Evolutionary conservation across 345 rosid genomes (phyloP).

Genomic region (Odontarrhena argentea): DNA sequence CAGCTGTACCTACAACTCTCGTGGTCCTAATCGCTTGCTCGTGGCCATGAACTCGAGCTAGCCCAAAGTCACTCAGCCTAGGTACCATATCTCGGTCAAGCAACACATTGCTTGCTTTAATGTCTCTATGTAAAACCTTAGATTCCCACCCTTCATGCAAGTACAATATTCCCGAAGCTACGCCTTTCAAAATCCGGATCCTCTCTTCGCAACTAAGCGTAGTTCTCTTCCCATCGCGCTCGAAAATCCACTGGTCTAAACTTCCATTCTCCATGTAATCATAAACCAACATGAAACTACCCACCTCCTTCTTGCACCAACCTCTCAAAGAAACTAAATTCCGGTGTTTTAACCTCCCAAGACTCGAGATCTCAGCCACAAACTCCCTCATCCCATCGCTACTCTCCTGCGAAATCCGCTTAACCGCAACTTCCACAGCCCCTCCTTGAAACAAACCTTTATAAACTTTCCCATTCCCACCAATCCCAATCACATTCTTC

Average conservation of each 20-base stretch:
- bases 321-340: constrained; percentile 71
- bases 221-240: constrained; percentile 41
- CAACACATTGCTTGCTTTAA: constrained; percentile 81
- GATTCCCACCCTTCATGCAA: constrained; percentile 82
- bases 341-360: constrained; percentile 72
- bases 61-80: constrained; percentile 71
- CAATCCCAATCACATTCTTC: constrained; percentile 66
- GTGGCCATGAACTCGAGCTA: constrained; percentile 72
- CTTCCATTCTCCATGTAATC: constrained; percentile 89
- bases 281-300: constrained; percentile 68
- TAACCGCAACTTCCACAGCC: constrained; percentile 58
- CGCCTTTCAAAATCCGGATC: constrained; percentile 58
- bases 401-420: constrained; percentile 65
- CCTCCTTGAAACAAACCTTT: constrained; percentile 73
- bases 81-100: constrained; percentile 76
- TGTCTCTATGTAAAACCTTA: constrained; percentile 74
- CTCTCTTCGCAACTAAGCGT: constrained; percentile 57
- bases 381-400: constrained; percentile 66
- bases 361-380: constrained; percentile 73
- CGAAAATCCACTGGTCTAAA: constrained; percentile 59
- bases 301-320: constrained; percentile 79
- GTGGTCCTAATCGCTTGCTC: constrained; percentile 63
- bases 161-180: constrained; percentile 63
- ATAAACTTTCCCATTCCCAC: constrained; percentile 81
- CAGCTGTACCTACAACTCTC: constrained; percentile 68